Percentiles rank a stretch among this genome's conserved stretches.
Evolutionary conservation across 169 alveolate species (phyloP).

Genomic region (Babesia gibsoni): DNA sequence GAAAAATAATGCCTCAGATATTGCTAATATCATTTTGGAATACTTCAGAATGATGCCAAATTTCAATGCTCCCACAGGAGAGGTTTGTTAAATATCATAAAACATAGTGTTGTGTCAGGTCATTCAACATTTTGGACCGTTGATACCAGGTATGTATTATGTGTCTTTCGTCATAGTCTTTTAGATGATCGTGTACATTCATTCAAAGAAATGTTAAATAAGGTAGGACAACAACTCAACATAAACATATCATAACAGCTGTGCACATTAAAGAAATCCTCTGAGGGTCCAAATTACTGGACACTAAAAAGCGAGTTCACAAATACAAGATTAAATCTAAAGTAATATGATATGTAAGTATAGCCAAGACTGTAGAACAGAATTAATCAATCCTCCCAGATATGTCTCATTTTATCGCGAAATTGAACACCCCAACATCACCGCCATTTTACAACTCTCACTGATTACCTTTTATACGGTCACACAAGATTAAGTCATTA

Average conservation of each 20-base stretch:
- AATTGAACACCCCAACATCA: no score
- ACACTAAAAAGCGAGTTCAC: slow-evolving; percentile 4
- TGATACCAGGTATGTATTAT: slow-evolving; percentile 22
- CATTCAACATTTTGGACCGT: slow-evolving; percentile 39
- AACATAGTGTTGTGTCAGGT: not conserved
- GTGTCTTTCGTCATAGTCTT: not conserved
- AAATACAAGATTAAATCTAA: not conserved
- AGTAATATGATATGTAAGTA: no score
- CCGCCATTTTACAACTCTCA: no score
- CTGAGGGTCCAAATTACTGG: slow-evolving; percentile 21
- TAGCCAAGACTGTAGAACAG: no score
- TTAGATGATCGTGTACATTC: not conserved
- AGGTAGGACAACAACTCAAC: not conserved
- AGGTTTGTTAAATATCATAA: not conserved
- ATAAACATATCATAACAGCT: not conserved
- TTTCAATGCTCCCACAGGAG: slow-evolving; percentile 16
- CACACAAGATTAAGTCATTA: no score
- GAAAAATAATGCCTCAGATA: not conserved
- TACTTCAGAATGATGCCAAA: slow-evolving; percentile 15
- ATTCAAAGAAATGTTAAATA: slow-evolving; percentile 6
- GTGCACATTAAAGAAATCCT: slow-evolving; percentile 4
- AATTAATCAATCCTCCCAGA: no score
- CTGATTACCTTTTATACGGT: no score
- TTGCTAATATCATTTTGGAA: slow-evolving; percentile 7
- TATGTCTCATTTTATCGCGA: no score